phyloP scores from a whole-genome alignment of 208 protist species.

The Trypanosoma scelopori region DNA sequence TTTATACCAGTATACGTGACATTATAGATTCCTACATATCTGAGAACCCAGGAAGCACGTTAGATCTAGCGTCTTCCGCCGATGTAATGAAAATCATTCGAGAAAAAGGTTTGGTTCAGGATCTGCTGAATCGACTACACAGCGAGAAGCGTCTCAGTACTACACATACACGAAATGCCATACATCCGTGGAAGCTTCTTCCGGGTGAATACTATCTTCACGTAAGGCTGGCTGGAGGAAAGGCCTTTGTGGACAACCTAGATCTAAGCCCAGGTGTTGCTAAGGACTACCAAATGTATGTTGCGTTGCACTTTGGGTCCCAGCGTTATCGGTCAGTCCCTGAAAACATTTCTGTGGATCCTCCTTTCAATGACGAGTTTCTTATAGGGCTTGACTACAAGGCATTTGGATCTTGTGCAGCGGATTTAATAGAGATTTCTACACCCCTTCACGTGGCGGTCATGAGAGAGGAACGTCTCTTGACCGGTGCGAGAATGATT shows the following conservation, averaged over 20 bases:
- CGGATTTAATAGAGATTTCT: slow-evolving; percentile 75
- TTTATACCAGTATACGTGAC: slow-evolving; percentile 87
- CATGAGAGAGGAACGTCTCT: slow-evolving; percentile 56
- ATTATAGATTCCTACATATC: slow-evolving; percentile 87
- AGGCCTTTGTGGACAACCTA: slow-evolving; percentile 92
- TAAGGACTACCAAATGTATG: slow-evolving; percentile 53
- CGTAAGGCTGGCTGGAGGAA: slow-evolving; percentile 69
- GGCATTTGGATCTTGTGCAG: slow-evolving; percentile 53
- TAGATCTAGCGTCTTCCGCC: slow-evolving; percentile 37
- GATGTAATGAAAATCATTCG: slow-evolving; percentile 84
- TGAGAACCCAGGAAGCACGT: slow-evolving; percentile 44
- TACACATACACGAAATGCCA: slow-evolving; percentile 1
- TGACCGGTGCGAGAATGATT: slow-evolving; percentile 61
- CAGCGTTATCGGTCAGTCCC: slow-evolving; percentile 72
- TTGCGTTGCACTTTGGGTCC: slow-evolving; percentile 82
- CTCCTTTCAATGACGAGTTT: slow-evolving; percentile 88
- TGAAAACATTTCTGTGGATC: slow-evolving; percentile 50
- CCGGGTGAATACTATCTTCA: slow-evolving; percentile 75
- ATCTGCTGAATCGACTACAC: slow-evolving; percentile 59
- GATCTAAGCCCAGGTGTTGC: slow-evolving; percentile 42
- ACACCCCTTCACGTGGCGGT: slow-evolving; percentile 88
- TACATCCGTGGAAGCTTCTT: slow-evolving; percentile 23
- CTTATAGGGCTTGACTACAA: slow-evolving; percentile 83
- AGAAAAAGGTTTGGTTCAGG: slow-evolving; percentile 83
- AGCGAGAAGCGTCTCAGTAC: slow-evolving; percentile 20